Evolutionary conservation across 2,329 filamentous ascomycete genomes (phyloP).

Genomic region (Colletotrichum costaricense): DNA sequence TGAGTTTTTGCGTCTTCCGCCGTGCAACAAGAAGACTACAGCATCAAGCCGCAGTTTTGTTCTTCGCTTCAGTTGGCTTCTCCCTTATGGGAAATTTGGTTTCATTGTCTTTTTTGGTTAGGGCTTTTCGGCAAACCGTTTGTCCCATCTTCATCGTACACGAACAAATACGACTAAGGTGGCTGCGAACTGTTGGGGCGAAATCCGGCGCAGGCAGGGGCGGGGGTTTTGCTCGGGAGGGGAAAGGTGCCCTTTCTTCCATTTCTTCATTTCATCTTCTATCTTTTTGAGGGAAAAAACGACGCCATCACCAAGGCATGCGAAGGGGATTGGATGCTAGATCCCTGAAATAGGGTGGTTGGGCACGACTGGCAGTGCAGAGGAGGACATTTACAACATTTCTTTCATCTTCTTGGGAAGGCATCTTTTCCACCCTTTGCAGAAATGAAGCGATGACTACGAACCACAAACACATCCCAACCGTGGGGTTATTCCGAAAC

Average conservation of each 20-base stretch:
- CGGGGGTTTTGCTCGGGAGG: not conserved
- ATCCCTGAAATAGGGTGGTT: not conserved
- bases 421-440: slow-evolving; percentile 30
- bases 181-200: slow-evolving; percentile 9
- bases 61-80: slow-evolving; percentile 19
- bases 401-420: slow-evolving; percentile 25
- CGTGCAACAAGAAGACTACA: slow-evolving; percentile 19
- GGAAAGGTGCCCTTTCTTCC: not conserved
- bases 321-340: not conserved
- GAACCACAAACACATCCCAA: slow-evolving; percentile 20
- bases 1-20: slow-evolving; percentile 9
- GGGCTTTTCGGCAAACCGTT: not conserved
- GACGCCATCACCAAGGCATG: not conserved
- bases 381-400: slow-evolving; percentile 12
- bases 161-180: slow-evolving; percentile 26
- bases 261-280: not conserved
- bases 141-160: slow-evolving; percentile 14
- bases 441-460: slow-evolving; percentile 35
- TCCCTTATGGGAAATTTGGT: not conserved
- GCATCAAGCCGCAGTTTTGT: slow-evolving; percentile 28
- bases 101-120: not conserved
- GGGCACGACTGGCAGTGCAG: slow-evolving; percentile 14
- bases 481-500: not conserved
- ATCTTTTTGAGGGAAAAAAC: not conserved
- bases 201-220: slow-evolving; percentile 24